Evolutionary conservation across 805 yeast species (phyloP), one percentile per base, ranked within the genome.

Genomic region (Suhomyces faveliae): DNA sequence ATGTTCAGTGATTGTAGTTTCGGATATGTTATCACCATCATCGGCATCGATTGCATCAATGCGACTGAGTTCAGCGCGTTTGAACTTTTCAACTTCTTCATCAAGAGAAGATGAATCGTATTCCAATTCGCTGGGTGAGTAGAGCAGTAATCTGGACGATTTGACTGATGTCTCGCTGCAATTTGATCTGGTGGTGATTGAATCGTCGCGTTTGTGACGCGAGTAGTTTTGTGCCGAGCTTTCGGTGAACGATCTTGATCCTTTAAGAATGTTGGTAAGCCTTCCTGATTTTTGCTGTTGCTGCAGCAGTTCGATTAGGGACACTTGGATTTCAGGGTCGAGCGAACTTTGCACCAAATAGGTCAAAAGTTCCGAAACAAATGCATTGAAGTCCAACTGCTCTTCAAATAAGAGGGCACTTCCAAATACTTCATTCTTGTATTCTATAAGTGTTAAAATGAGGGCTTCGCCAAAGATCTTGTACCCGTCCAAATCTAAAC

Each of bases 401-500:
- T 49, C 46, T 24, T 49, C 49, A 17, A 46, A 45, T 4, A 48
- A 17, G 12, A 39, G 12, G 13, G 22, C 17, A 7, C 29, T 12
- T 10, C 23, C 41, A 25, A 20, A 22, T 2, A 38, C 24, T 11
- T 46, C 49, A 15, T 37, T 41, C 20, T 21, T 29, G 33, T 21
- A 41, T 1, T 49, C 51, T 15, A 45, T 35, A 9, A 46, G 39
- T 10, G 54, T 35, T n/a, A 45, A 19, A 21, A 49, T 30, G 1
- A 51, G 33, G 5, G 52, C 54, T 42, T 63, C 61, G 2, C 66
- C 64, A 19, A 64, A 42, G 2, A 51, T 40, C 12, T 33, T 29
- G 43, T 62, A 64, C 19, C 51, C 22, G 1, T 35, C 10, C 2
- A 35, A 30, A 3, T 43, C 51, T 24, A 61, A 38, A 24, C 54